Conservation (phyloP, 495 filamentous ascomycete genomes). For the Achaetomiella virescens region DNA sequence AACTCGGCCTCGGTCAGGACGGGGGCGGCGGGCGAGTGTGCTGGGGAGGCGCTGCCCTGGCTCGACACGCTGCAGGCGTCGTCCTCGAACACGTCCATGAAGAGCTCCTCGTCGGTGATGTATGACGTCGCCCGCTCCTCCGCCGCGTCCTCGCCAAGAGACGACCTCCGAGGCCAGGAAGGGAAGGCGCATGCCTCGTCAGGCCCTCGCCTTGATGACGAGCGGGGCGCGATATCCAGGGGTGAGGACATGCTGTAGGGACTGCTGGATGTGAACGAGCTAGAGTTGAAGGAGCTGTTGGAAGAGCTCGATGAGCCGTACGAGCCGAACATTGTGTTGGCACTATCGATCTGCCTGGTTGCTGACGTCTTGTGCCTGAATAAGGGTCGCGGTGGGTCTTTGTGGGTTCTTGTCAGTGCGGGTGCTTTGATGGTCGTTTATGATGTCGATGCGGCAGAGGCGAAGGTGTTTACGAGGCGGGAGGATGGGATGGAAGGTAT, state of each 20-base stretch:
- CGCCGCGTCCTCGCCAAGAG: slow-evolving; percentile 34
- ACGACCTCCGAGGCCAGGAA: slow-evolving; percentile 44
- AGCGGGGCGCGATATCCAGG: slow-evolving; percentile 47
- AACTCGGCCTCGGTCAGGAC: slow-evolving; percentile 34
- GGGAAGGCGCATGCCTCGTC: slow-evolving; percentile 44
- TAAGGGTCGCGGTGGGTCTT: background rate
- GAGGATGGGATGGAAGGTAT: slow-evolving; percentile 9
- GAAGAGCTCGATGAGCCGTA: slow-evolving; percentile 36
- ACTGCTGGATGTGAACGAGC: slow-evolving; percentile 27
- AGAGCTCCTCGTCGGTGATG: slow-evolving; percentile 46
- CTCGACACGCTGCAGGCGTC: slow-evolving; percentile 42
- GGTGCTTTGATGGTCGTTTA: slow-evolving; percentile 8
- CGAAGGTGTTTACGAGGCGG: background rate
- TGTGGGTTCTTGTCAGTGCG: background rate
- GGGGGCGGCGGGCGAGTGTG: slow-evolving; percentile 23
- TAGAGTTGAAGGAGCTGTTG: slow-evolving; percentile 23
- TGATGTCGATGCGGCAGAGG: slow-evolving; percentile 5
- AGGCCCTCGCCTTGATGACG: slow-evolving; percentile 33
- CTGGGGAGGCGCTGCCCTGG: slow-evolving; percentile 38
- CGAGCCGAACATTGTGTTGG: slow-evolving; percentile 39
- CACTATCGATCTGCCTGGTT: slow-evolving; percentile 4
- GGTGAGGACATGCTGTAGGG: slow-evolving; percentile 36
- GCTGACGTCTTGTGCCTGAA: slow-evolving; percentile 3
- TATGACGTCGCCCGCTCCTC: slow-evolving; percentile 42
- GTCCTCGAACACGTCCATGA: slow-evolving; percentile 35